A percentile compares a stretch with the other conserved stretches of the same genome.
Conservation (phyloP, 768 basidiomycete species). For the Kwoniella sp. region DNA sequence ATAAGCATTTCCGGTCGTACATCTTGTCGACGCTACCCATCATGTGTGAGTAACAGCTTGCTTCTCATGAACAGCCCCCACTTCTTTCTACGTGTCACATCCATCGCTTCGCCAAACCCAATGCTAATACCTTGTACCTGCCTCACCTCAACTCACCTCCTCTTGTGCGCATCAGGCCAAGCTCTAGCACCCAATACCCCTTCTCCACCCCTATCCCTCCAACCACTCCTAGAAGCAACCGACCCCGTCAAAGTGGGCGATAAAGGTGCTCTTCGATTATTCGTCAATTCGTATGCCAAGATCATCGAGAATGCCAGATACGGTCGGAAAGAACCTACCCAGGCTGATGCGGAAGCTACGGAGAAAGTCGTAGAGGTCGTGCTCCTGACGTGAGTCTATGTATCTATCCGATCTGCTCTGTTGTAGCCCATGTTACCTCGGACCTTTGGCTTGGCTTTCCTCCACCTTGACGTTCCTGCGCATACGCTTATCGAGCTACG, state of each 20-base stretch:
- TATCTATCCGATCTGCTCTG: no score
- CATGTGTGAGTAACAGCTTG: conserved; percentile 32
- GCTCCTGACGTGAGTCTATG: conserved; percentile 45
- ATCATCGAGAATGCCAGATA: conserved; percentile 47
- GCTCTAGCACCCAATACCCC: conserved; percentile 21
- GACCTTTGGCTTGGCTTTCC: no score
- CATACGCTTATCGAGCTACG: no score
- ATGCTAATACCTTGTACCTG: no score
- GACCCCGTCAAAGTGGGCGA: conserved; percentile 17
- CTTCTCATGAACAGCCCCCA: no score
- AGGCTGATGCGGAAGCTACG: conserved; percentile 45
- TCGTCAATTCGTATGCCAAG: conserved; percentile 40
- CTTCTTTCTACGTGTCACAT: no score
- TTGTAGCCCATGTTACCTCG: no score
- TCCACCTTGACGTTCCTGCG: no score
- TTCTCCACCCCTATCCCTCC: conserved; percentile 27
- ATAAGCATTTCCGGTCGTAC: conserved; percentile 41
- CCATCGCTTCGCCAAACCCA: no score
- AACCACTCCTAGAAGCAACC: conserved; percentile 28
- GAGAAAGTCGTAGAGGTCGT: conserved; percentile 50
- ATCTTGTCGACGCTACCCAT: conserved; percentile 34
- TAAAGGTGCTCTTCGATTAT: conserved; percentile 32
- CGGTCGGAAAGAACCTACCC: conserved; percentile 46
- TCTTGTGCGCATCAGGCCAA: conserved; percentile 22
- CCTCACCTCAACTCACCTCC: no score